Evolutionary conservation across 805 yeast genomes (phyloP).

Genomic region (Yarrowia yakushimensis): DNA sequence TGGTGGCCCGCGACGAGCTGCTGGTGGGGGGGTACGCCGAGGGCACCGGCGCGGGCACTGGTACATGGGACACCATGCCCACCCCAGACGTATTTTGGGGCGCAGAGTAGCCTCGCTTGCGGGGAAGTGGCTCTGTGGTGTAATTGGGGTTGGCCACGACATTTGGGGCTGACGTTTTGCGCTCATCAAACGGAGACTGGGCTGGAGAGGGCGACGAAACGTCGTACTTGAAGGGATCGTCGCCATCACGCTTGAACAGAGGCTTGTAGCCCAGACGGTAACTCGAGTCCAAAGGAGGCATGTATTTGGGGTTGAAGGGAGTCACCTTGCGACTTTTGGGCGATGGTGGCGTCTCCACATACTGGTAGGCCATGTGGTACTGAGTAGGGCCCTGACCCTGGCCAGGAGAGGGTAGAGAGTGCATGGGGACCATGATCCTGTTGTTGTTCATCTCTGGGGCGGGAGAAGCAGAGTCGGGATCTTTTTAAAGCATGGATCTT

Average conservation of each 20-base stretch:
- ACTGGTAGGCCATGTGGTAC: slow-evolving; percentile 8
- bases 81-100: slow-evolving; percentile 1
- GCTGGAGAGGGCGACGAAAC: neutral
- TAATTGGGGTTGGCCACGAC: neutral
- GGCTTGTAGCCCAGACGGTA: slow-evolving; percentile 19
- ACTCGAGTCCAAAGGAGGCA: slow-evolving; percentile 9
- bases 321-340: neutral
- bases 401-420: slow-evolving; percentile 22
- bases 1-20: slow-evolving; percentile 12
- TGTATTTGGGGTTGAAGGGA: slow-evolving; percentile 9
- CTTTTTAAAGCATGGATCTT: slow-evolving; percentile 17
- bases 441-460: slow-evolving; percentile 15
- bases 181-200: slow-evolving; percentile 4
- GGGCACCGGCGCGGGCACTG: neutral
- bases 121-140: slow-evolving; percentile 9
- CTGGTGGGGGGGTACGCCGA: neutral
- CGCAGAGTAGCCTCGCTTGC: slow-evolving; percentile 3
- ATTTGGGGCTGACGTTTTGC: neutral
- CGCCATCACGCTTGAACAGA: neutral
- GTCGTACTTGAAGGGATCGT: slow-evolving; percentile 14
- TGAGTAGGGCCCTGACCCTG: neutral
- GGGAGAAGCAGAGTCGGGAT: neutral
- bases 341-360: slow-evolving; percentile 7
- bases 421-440: slow-evolving; percentile 12
- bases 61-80: neutral